These are phyloP conservation scores for Metarhizium guizhouense DNA, from an alignment of 2,329 filamentous ascomycete species.

Conservation along the genomic window DNA sequence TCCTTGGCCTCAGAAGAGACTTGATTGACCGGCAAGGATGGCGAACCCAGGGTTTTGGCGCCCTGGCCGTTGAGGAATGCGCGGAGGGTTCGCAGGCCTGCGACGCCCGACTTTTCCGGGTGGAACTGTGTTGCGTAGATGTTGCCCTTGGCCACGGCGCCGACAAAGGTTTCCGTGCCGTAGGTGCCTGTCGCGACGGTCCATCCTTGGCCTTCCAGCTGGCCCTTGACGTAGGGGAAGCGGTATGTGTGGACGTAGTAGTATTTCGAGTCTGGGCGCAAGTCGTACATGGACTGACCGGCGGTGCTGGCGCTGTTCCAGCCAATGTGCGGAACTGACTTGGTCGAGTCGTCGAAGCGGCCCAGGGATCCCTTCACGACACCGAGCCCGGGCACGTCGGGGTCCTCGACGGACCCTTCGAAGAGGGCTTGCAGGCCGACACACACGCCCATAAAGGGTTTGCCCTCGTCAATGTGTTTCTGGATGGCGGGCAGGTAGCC, in stretches of 20 bases:
- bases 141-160: constrained; percentile 78
- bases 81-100: constrained; percentile 73
- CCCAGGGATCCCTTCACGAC: constrained; percentile 62
- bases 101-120: constrained; percentile 91
- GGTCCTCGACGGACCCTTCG: constrained; percentile 72
- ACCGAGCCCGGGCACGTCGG: constrained; percentile 62
- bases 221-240: constrained; percentile 61
- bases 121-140: constrained; percentile 93
- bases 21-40: constrained; percentile 4
- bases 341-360: constrained; percentile 67
- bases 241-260: constrained; percentile 98
- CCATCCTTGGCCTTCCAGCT: constrained; percentile 78
- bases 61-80: constrained; percentile 74
- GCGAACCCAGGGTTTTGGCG: constrained; percentile 36
- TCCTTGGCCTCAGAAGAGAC: constrained; percentile 30
- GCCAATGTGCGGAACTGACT: constrained; percentile 96
- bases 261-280: constrained; percentile 80
- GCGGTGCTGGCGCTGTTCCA: constrained; percentile 84
- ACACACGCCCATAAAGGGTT: constrained; percentile 97
- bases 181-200: constrained; percentile 85
- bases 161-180: constrained; percentile 81
- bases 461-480: constrained; percentile 78
- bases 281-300: constrained; percentile 57
- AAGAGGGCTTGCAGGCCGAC: constrained; percentile 91
- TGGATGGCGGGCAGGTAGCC: constrained; percentile 78